Evolutionary conservation across 768 basidiomycete genomes (phyloP), one percentile per base, ranked within the genome.

Genomic region (Lactarius akahatsu): DNA sequence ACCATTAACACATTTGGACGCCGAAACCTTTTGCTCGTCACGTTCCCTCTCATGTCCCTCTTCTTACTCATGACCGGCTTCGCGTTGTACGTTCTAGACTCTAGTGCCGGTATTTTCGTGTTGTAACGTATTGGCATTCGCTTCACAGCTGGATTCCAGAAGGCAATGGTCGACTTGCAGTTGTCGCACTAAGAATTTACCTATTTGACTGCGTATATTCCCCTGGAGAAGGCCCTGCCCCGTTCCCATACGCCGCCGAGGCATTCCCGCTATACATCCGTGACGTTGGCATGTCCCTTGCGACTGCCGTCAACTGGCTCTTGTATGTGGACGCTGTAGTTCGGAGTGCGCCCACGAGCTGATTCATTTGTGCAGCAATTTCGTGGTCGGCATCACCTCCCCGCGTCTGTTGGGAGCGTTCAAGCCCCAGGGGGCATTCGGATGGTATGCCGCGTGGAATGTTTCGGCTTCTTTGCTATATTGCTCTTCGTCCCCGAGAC

Each of bases 211-310:
- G 87, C 64, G 88, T 88, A 75, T 92, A 93, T 74, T 90, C 89
- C 0, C 90, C 90, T 1, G 92, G 92, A 67, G 92, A 93, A 79
- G 94, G 94, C 0, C 94, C 94, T 6, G 93, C 95, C 9, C 94
- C 94, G 0, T 95, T 89, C 75, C 88, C 91, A 9, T 96, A 95
- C 74, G 93, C 92, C 3, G 94, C 94, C 3, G 94, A 96, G 76
- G 92, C 90, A 15, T 96, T 92, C 83, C 94, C 93, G 7, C 80
- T 96, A 47, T 88, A 88, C 34, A 84, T 90, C 66, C 81, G 92
- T 71, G 90, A 91, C 72, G 81, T 90, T 78, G 91, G 90, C 50
- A 91, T 92, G 89, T 83, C 83, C 54, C 85, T 84, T 71, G 86
- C 89, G 8, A 88, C 87, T 0, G 82, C 86, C 15, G 79, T 82